Conservation (phyloP, 1,284 basidiomycete genomes). For the Ceratobasidium sp. region DNA sequence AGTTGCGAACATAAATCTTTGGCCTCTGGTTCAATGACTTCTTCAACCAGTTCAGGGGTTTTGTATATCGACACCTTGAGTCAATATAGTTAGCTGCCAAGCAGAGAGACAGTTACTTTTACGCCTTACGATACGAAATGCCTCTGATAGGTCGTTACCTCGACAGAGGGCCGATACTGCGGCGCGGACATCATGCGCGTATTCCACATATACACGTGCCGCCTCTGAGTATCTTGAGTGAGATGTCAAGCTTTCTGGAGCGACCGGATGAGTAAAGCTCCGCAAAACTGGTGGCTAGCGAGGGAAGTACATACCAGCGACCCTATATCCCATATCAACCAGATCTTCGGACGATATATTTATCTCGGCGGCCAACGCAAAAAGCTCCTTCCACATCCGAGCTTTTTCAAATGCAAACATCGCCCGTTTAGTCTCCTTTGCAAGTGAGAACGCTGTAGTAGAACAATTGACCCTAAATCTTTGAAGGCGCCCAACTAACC, state of each 20-base stretch:
- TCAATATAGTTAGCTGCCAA: neutral
- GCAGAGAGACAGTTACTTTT: constrained; percentile 25
- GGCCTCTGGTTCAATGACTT: constrained; percentile 78
- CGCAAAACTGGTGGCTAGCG: neutral
- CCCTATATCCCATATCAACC: constrained; percentile 69
- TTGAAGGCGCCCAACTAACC: constrained; percentile 59
- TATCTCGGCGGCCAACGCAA: constrained; percentile 72
- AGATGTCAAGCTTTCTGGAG: constrained; percentile 76
- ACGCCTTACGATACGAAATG: constrained; percentile 80
- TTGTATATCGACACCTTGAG: constrained; percentile 55
- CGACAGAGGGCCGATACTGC: constrained; percentile 79
- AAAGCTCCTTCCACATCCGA: constrained; percentile 88
- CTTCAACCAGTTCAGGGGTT: constrained; percentile 69
- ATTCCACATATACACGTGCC: constrained; percentile 84
- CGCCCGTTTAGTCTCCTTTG: constrained; percentile 68
- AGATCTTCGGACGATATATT: constrained; percentile 61
- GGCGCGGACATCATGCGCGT: constrained; percentile 79
- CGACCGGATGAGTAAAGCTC: neutral
- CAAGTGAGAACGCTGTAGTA: constrained; percentile 80
- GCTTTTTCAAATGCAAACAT: constrained; percentile 87
- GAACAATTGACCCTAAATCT: neutral
- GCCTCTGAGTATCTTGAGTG: constrained; percentile 85
- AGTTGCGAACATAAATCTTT: constrained; percentile 79
- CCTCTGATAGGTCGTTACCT: constrained; percentile 86
- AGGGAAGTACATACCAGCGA: constrained; percentile 65